Base-by-base conservation (phyloP, 805 yeast species). In the Yarrowia keelungensis region DNA sequence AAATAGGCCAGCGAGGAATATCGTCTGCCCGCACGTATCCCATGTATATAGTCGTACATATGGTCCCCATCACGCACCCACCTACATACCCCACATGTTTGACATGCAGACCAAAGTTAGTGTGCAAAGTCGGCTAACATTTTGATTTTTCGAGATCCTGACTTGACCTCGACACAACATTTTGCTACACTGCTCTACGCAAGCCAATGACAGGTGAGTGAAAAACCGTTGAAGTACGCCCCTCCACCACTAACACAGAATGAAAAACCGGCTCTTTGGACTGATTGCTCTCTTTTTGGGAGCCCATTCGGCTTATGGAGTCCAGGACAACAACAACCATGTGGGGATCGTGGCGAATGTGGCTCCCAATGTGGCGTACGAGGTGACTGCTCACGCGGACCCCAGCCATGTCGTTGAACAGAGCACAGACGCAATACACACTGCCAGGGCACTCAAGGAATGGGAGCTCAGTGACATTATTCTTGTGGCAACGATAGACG, bases 401-500 rank as follows among this genome's bases (percentile, higher is more conserved):
- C 50, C 64, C 8, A 32, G 32, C 2, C 64, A 43, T 3, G 49
- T 58, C 32, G 64, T 41, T 26, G 49, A 56, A 3, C 58, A 36
- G 56, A 58, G 41, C 51, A 45, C 65, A 19, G 59, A 51, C 42
- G 58, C 65, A 16, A 42, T 59, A n/a, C 65, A 59, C 51, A 59
- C 65, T 7, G 65, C 65, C 5, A 19, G 65, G 11, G 65, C 75
- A 22, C 75, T 86, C 15, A 73, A 73, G 16, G 86, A 85, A 70
- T 86, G 85, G 81, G 74, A 74, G 36, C 78, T 89, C 8, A 79
- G 90, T 0, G 86, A 88, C 71, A 73, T 89, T 10, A 76, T 93
- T 2, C 77, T 92, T 5, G 86, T 91, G 0, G 86, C 93, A 12
- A 97, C 93, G 74, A 84, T 92, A 1, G 97, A 94, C 74, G 98